Base-by-base conservation (phyloP, 2,329 filamentous ascomycete species). In the Alternaria atra region DNA sequence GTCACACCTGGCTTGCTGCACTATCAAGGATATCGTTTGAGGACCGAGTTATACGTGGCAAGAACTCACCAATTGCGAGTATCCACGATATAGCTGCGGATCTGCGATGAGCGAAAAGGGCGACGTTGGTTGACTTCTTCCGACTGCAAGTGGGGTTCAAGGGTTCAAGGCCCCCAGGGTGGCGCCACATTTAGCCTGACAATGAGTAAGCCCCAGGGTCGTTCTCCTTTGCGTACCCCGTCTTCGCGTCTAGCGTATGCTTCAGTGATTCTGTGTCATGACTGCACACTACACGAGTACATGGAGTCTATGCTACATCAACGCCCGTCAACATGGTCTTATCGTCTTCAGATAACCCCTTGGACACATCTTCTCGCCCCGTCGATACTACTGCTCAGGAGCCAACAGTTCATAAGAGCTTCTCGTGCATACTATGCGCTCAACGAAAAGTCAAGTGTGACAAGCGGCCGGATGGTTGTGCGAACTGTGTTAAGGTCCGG, bases 401-500 rank as follows among this genome's bases (percentile, higher is more conserved):
- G 47, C 47, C 17, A 35, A 12, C 32, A 12, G 32, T n/a, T 15
- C 68, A 72, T 3, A 77, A 78, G 47, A 65, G 68, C 42, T 77
- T 72, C 50, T 75, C 76, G 1, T 78, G 76, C 48, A 68, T 77
- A 5, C 64, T 76, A 9, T 77, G 75, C 53, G 70, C 74, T 7
- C 72, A 74, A 40, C 64, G 76, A 12, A 78, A 78, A 58, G 75
- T 78, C 20, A 74, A 70, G 54, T 78, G 75, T 52, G 74, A 78
- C 40, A 72, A 70, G 39, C 53, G 29, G 5, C 66, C 69, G 12
- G 65, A 70, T 27, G 73, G 74, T 1, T 77, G 76, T 51, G 64
- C 65, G 0, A 76, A 73, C 44, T 77, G 75, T 62, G 63, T 65
- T 7, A 73, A 74, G 53, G 67, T 72, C 9, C 68, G 74, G 23